Conservation (phyloP, 2,329 filamentous ascomycete species). For the Ophiostoma ulmi region DNA sequence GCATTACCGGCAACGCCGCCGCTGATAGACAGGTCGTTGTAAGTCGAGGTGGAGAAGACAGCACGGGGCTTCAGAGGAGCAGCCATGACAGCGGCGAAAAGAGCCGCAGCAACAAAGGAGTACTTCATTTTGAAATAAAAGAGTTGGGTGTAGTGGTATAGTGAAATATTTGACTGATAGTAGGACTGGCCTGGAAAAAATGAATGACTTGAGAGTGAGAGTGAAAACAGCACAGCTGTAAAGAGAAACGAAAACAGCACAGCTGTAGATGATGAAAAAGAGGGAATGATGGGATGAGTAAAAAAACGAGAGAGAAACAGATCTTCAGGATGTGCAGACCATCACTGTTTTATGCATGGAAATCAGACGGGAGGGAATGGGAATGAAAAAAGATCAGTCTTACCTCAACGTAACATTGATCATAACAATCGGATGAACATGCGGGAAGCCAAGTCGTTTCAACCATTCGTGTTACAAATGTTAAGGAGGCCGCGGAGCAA, state of each 20-base stretch:
- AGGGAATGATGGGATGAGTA: constrained; percentile 2
- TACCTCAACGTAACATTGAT: not conserved
- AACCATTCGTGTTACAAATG: not conserved
- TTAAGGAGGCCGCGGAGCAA: not conserved
- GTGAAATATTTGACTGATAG: not conserved
- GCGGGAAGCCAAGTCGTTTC: not conserved
- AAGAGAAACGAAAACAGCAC: constrained; percentile 2
- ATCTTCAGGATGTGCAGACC: constrained; percentile 1
- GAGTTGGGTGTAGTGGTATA: not conserved
- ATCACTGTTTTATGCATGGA: constrained; percentile 1
- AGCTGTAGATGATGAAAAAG: not conserved
- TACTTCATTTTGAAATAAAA: not conserved
- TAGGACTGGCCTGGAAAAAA: not conserved
- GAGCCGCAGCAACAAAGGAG: constrained; percentile 3
- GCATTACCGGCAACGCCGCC: constrained; percentile 1
- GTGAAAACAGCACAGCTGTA: not conserved
- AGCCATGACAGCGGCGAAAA: constrained; percentile 1
- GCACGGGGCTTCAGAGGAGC: not conserved
- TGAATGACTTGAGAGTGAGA: not conserved
- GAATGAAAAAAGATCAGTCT: not conserved
- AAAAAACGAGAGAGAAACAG: not conserved
- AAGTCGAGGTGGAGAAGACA: not conserved
- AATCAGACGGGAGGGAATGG: not conserved
- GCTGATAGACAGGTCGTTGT: constrained; percentile 7
- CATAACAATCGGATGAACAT: not conserved